These are phyloP conservation scores for Mercurialis annua DNA, from an alignment of 345 rosid species.

Conservation along the genomic window DNA sequence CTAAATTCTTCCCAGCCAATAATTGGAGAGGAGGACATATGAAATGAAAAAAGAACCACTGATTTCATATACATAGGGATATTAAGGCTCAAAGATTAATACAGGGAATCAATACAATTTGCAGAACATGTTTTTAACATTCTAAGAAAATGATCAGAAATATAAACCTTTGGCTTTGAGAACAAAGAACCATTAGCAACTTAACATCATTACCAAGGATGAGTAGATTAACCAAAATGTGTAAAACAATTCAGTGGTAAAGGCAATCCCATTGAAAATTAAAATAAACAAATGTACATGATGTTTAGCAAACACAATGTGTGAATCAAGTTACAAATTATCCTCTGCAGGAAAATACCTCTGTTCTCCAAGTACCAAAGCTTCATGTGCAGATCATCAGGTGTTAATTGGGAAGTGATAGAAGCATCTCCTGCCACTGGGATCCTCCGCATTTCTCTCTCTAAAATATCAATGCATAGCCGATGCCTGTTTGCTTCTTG, in stretches of 20 bases:
- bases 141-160: too few relatives aligned
- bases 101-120: too few relatives aligned
- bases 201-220: too few relatives aligned
- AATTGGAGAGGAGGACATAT: neutral
- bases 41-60: neutral
- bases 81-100: too few relatives aligned
- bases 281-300: neutral
- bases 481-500: slow-evolving; percentile 75
- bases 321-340: neutral
- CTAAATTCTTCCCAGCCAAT: neutral
- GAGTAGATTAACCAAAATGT: neutral
- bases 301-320: neutral
- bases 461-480: slow-evolving; percentile 78
- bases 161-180: too few relatives aligned
- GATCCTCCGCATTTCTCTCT: slow-evolving; percentile 75
- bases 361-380: slow-evolving; percentile 86
- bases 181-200: too few relatives aligned
- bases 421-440: slow-evolving; percentile 57
- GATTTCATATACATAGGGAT: too few relatives aligned
- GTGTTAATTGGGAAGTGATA: slow-evolving; percentile 42
- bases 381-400: slow-evolving; percentile 86
- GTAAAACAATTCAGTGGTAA: neutral
- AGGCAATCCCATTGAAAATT: neutral
- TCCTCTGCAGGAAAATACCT: slow-evolving; percentile 45
- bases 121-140: too few relatives aligned